Evolutionary conservation across 2,329 filamentous ascomycete species (phyloP).

Genomic region (Aspergillus candidus): DNA sequence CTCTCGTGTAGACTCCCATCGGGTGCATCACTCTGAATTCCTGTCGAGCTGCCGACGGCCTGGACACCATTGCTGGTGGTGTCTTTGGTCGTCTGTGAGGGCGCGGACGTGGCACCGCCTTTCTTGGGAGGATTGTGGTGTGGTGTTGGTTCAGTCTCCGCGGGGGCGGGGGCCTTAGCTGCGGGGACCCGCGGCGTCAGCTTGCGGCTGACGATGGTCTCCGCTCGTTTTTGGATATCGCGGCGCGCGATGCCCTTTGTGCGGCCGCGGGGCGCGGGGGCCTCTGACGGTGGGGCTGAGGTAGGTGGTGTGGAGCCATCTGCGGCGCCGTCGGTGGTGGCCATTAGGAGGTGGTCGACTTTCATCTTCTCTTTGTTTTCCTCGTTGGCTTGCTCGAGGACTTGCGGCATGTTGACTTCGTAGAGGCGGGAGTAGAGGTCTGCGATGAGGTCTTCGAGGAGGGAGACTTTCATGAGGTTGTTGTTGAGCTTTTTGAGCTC

Average conservation of each 20-base stretch:
- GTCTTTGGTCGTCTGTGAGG: constrained; percentile 9
- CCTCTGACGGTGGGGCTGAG: constrained; percentile 28
- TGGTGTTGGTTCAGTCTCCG: constrained; percentile 18
- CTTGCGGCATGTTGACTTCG: constrained; percentile 33
- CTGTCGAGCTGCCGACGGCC: constrained; percentile 24
- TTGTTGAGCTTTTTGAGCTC: constrained; percentile 77
- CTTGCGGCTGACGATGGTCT: constrained; percentile 46
- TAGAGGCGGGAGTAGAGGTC: constrained; percentile 70
- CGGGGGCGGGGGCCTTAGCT: constrained; percentile 17
- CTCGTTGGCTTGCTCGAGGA: constrained; percentile 37
- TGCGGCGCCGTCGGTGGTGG: constrained; percentile 22
- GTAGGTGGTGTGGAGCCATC: constrained; percentile 27
- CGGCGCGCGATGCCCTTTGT: constrained; percentile 55
- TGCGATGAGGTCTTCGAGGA: constrained; percentile 88
- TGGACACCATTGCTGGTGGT: neutral
- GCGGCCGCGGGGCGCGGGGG: constrained; percentile 34
- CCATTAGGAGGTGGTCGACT: constrained; percentile 42
- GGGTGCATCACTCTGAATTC: constrained; percentile 47
- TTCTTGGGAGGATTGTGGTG: constrained; percentile 4
- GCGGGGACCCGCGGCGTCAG: constrained; percentile 25
- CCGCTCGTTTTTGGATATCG: constrained; percentile 54
- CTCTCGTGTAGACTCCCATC: constrained; percentile 57
- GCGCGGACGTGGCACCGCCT: constrained; percentile 39
- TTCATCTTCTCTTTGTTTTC: constrained; percentile 45
- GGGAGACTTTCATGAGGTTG: constrained; percentile 73